Evolutionary conservation across 495 filamentous ascomycete genomes (phyloP).

Genomic region (Lophiotrema nucula): DNA sequence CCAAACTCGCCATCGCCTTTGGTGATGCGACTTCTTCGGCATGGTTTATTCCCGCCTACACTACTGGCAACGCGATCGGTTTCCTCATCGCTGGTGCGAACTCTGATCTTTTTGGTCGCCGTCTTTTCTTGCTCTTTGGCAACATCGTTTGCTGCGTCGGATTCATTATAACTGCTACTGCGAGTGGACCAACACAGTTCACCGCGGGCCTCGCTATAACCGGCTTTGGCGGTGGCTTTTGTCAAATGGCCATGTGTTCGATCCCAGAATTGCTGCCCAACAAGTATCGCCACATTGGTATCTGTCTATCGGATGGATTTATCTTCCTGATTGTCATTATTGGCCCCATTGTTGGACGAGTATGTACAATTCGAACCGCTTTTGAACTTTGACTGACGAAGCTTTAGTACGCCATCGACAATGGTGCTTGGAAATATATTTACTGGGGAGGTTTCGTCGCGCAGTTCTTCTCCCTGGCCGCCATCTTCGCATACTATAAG

Average conservation of each 20-base stretch:
- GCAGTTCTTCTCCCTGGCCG: slow-evolving; percentile 28
- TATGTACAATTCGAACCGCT: neutral
- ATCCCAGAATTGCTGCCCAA: slow-evolving; percentile 34
- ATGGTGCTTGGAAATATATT: slow-evolving; percentile 32
- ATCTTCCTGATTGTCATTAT: slow-evolving; percentile 33
- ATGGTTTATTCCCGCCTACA: slow-evolving; percentile 32
- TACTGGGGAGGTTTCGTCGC: slow-evolving; percentile 34
- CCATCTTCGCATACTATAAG: slow-evolving; percentile 29
- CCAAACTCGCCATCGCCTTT: slow-evolving; percentile 5
- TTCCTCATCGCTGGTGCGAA: slow-evolving; percentile 36
- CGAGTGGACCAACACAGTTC: slow-evolving; percentile 25
- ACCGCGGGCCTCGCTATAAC: slow-evolving; percentile 35
- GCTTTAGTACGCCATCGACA: slow-evolving; percentile 24
- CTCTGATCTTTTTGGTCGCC: slow-evolving; percentile 36
- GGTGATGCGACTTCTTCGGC: slow-evolving; percentile 9
- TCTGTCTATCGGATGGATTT: slow-evolving; percentile 28
- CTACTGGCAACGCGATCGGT: slow-evolving; percentile 29
- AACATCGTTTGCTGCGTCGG: slow-evolving; percentile 31
- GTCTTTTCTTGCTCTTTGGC: slow-evolving; percentile 33
- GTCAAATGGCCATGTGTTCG: slow-evolving; percentile 34
- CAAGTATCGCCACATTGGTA: slow-evolving; percentile 34
- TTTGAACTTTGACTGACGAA: neutral
- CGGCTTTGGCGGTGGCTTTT: slow-evolving; percentile 37
- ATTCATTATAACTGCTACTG: slow-evolving; percentile 31
- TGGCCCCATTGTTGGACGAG: slow-evolving; percentile 30